Percentiles rank a stretch among this genome's conserved stretches.
Evolutionary conservation across 2,329 filamentous ascomycete genomes (phyloP).

Genomic region (Emergomyces pasteurianus): DNA sequence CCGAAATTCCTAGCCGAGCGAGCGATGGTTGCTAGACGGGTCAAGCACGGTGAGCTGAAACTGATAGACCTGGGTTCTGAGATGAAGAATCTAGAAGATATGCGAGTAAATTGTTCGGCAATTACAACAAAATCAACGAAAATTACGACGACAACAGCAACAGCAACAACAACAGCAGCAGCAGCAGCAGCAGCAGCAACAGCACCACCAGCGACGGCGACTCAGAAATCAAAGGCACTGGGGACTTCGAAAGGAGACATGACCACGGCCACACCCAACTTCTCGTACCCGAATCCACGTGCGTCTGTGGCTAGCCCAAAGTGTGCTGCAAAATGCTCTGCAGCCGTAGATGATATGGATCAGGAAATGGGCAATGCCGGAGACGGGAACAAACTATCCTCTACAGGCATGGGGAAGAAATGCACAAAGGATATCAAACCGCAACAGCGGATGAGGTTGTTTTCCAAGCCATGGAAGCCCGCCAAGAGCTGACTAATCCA

Average conservation of each 20-base stretch:
- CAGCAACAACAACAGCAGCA: background rate
- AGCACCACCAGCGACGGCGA: background rate
- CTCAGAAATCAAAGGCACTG: background rate
- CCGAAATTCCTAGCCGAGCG: conserved; percentile 1
- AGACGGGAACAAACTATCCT: background rate
- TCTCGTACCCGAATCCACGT: background rate
- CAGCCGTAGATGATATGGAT: background rate
- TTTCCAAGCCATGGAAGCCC: background rate
- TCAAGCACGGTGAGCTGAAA: background rate
- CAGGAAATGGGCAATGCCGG: too few relatives aligned
- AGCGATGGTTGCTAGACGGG: background rate
- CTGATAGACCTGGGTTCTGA: background rate
- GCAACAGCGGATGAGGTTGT: background rate
- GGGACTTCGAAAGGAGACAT: background rate
- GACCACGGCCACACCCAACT: background rate
- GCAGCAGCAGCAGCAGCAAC: background rate
- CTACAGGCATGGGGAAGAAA: background rate
- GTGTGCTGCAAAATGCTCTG: background rate
- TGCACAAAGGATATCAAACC: background rate
- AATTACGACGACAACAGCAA: background rate
- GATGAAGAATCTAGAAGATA: background rate
- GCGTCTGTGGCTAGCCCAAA: background rate
- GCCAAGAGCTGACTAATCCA: background rate
- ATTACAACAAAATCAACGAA: background rate
- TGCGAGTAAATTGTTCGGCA: background rate